Evolutionary conservation across 495 filamentous ascomycete species (phyloP), one percentile per base, ranked within the genome.

Genomic region (Penicillium taxi): DNA sequence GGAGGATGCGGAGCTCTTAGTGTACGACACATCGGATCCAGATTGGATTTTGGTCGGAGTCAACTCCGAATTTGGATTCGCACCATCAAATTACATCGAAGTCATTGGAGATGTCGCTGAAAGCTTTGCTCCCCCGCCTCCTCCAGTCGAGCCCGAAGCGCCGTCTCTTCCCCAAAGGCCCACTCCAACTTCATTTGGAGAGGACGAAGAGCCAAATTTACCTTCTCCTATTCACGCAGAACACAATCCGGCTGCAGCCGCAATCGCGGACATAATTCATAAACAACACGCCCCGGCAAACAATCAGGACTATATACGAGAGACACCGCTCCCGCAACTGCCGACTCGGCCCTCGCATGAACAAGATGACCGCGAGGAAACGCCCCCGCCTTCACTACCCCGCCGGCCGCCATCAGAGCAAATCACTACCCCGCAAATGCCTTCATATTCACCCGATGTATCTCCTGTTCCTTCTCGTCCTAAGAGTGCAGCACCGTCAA

Each of bases 1-100:
- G 27, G 89, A 99, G 70, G 88, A 95, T 61, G 79, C 84, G 17
- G 61, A 76, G 34, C 67, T 99, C 26, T 63, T 80, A 34, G 86
- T 96, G 19, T 96, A 84, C 55, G 91, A 99, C 52, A 81, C 71
- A 9, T 81, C 85, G 6, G 91, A 96, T 62, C 88, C 88, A 12
- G 91, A 96, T 59, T 99, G 91, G 91, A 93, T 87, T 41, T 70
- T 99, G 17, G 90, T 94, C 14, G 90, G 90, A 1, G 66, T 76
- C 28, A 77, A 87, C 49, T 75, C 78, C 8, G 87, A 94, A 47
- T 99, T 78, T 68, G 91, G 91, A 36, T 99, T 96, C 61, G 91
- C 82, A 17, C 91, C 91, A n/a, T 77, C 89, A 33, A 96, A 95
- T 61, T 99, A 99, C 58, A 96, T 96, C 39, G 86, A 96, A 42